Evolutionary conservation across 106 monocot species (phyloP).

Genomic region (Chionographis japonica): DNA sequence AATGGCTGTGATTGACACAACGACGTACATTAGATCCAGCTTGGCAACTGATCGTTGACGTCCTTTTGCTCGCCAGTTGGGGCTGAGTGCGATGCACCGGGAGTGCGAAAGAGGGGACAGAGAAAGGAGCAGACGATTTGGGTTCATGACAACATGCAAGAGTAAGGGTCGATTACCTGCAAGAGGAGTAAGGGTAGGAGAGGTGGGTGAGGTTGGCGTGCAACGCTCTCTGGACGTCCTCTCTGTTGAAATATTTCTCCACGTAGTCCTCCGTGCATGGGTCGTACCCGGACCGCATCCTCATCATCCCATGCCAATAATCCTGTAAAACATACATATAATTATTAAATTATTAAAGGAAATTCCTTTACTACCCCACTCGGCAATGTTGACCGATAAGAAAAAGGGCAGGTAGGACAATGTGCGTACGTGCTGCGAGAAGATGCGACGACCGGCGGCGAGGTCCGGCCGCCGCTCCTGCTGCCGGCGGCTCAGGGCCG

Average conservation of each 20-base stretch:
- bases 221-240: constrained; percentile 73
- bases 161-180: constrained; percentile 45
- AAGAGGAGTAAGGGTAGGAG: constrained; percentile 58
- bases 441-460: constrained; percentile 35
- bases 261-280: constrained; percentile 82
- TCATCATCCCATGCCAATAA: constrained; percentile 27
- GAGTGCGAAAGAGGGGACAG: too few relatives aligned
- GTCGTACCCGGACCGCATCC: constrained; percentile 60
- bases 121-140: too few relatives aligned
- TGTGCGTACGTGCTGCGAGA: constrained; percentile 48
- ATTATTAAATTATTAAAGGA: not conserved
- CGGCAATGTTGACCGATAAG: not conserved
- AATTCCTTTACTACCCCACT: not conserved
- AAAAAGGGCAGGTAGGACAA: not conserved
- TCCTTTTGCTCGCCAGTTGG: too few relatives aligned
- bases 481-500: constrained; percentile 9
- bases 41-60: too few relatives aligned
- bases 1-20: too few relatives aligned
- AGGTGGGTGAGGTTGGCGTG: constrained; percentile 76
- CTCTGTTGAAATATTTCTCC: constrained; percentile 63
- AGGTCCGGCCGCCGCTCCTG: constrained; percentile 2
- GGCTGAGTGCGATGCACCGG: too few relatives aligned
- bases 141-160: too few relatives aligned
- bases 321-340: constrained; percentile 1
- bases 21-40: too few relatives aligned